Conservation (phyloP, 2,329 filamentous ascomycete genomes). For the Fusarium sp. region DNA sequence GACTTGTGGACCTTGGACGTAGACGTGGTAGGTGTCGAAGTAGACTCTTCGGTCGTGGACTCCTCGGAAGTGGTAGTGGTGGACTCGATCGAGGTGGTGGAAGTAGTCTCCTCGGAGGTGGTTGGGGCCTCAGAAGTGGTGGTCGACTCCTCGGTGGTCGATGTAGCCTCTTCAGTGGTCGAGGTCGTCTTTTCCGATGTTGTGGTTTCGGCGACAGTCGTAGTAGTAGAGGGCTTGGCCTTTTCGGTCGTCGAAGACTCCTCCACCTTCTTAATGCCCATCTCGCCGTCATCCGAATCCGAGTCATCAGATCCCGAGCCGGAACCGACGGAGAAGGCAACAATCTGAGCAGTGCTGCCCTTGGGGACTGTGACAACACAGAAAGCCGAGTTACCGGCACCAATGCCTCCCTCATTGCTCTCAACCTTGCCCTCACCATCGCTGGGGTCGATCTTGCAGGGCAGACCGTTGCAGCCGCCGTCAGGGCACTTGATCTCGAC, state of each 20-base stretch:
- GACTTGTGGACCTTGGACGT: conserved; percentile 28
- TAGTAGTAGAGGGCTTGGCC: conserved; percentile 38
- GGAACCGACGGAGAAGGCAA: conserved; percentile 65
- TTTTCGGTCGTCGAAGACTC: conserved; percentile 24
- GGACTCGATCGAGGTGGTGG: conserved; percentile 22
- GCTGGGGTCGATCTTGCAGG: conserved; percentile 76
- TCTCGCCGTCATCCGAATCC: not conserved
- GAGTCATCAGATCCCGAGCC: conserved; percentile 28
- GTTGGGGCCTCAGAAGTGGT: conserved; percentile 32
- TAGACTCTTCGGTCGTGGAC: conserved; percentile 22
- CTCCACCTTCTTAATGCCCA: not conserved
- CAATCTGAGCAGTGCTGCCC: conserved; percentile 74
- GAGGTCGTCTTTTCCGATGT: conserved; percentile 27
- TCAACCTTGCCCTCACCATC: conserved; percentile 68
- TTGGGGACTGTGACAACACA: conserved; percentile 81
- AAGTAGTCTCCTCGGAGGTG: conserved; percentile 21
- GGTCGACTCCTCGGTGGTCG: conserved; percentile 18
- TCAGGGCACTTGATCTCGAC: conserved; percentile 77
- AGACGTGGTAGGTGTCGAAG: conserved; percentile 46
- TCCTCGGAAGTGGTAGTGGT: conserved; percentile 34
- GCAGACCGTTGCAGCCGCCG: conserved; percentile 76
- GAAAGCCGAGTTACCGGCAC: conserved; percentile 77
- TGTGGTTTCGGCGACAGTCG: conserved; percentile 25
- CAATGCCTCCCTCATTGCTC: conserved; percentile 64
- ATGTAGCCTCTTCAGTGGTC: conserved; percentile 35